These are phyloP conservation scores for Nakazawaea ambrosiae DNA, from an alignment of 805 yeast genomes.

Conservation along the genomic window DNA sequence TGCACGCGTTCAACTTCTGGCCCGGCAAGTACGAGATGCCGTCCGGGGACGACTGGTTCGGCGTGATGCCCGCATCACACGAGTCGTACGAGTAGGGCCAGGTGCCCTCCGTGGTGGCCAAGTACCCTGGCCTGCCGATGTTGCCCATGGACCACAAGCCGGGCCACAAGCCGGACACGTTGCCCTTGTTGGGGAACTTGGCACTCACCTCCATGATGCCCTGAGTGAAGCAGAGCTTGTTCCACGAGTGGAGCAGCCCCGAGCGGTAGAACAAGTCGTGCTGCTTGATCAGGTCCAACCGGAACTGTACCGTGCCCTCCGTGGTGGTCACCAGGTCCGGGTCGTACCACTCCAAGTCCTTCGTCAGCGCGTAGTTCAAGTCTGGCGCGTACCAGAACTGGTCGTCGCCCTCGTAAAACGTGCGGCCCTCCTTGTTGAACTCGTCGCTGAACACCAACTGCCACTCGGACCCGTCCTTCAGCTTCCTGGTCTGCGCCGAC, in stretches of 20 bases:
- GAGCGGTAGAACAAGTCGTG: conserved; percentile 79
- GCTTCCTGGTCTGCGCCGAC: conserved; percentile 33
- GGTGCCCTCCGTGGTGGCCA: conserved; percentile 83
- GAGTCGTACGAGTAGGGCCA: conserved; percentile 90
- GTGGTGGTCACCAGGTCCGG: conserved; percentile 83
- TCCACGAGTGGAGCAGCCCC: conserved; percentile 93
- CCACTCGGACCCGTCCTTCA: conserved; percentile 64
- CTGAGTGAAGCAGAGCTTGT: conserved; percentile 80
- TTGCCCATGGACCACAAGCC: conserved; percentile 96
- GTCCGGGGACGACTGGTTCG: conserved; percentile 85
- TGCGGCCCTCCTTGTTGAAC: conserved; percentile 82
- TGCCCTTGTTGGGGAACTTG: conserved; percentile 72
- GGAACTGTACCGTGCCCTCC: conserved; percentile 61
- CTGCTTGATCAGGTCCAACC: conserved; percentile 77
- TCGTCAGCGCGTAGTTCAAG: conserved; percentile 78
- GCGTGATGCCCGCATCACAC: conserved; percentile 93
- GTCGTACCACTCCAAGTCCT: conserved; percentile 90
- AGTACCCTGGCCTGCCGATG: conserved; percentile 84
- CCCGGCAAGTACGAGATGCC: conserved; percentile 87
- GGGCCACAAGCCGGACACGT: conserved; percentile 87
- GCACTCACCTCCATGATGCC: conserved; percentile 76
- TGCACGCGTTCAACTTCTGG: conserved; percentile 68
- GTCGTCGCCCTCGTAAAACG: conserved; percentile 87
- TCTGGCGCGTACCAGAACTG: conserved; percentile 87
- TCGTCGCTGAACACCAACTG: conserved; percentile 83